Evolutionary conservation across 176 grass and related monocot genomes (phyloP).

Genomic region (Luzula sylvatica): DNA sequence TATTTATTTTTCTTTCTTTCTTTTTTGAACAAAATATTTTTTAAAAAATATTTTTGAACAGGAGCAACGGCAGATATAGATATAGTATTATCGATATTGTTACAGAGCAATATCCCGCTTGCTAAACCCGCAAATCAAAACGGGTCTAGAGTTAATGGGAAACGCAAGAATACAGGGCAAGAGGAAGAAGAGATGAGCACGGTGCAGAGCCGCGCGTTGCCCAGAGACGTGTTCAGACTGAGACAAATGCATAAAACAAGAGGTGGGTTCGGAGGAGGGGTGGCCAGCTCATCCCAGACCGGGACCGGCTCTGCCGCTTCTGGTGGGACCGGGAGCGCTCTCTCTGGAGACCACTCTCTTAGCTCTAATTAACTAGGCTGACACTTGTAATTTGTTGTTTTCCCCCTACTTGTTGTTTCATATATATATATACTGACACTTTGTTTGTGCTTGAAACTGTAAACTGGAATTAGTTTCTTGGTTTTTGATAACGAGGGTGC

Average conservation of each 20-base stretch:
- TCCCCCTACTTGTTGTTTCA: background rate
- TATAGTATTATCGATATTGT: constrained; percentile 55
- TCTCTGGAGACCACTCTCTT: constrained; percentile 71
- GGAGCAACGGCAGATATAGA: constrained; percentile 64
- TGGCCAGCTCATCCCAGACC: constrained; percentile 38
- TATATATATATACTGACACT: background rate
- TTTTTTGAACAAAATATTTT: background rate
- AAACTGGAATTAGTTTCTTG: no score
- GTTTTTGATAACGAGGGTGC: no score
- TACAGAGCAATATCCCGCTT: constrained; percentile 52
- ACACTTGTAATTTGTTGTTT: background rate
- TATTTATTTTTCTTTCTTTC: background rate
- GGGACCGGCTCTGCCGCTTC: constrained; percentile 75
- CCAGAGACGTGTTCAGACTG: constrained; percentile 77
- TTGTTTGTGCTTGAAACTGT: no score
- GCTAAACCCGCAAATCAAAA: constrained; percentile 61
- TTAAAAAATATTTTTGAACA: constrained; percentile 14
- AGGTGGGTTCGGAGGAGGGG: background rate
- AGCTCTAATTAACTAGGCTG: constrained; percentile 43
- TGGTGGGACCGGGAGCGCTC: constrained; percentile 69
- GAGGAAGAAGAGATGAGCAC: constrained; percentile 56
- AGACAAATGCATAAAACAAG: constrained; percentile 73
- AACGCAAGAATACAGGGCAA: constrained; percentile 71
- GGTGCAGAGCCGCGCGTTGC: constrained; percentile 46
- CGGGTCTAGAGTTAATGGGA: constrained; percentile 43